Base-by-base conservation (phyloP, 78 protist species). In the Dictyostelium brefeldianum region DNA sequence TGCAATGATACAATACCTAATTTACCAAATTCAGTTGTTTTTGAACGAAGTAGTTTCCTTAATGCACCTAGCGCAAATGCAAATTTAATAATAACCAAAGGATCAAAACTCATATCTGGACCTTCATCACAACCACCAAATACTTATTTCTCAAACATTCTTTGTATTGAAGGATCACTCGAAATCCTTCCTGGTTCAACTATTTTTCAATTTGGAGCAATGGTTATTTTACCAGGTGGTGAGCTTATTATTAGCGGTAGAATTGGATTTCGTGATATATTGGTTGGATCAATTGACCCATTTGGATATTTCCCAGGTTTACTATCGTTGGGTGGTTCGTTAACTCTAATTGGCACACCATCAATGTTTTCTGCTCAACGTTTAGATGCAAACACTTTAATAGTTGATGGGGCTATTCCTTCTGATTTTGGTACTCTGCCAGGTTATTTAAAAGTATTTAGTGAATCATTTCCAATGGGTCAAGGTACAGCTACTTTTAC, bases 201-300 rank as follows among this genome's bases (percentile, higher is more conserved):
- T 11, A 4, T 62, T 62, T 25, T 62, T 59, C 20, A 59, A 22
- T 29, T 62, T n/a, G 70, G 70, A 8, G 70, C 70, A 9, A 25
- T 62, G 22, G n/a, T 62, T 62, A 62, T 62, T 25, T 62, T 62
- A 8, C 70, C 70, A 22, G 70, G 70, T 22, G 70, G 70, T 22
- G 31, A 11, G 27, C 27, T 62, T 25, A 22, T 25, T 62, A n/a
- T 31, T 62, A n/a, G 14, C 12, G n/a, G 43, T 25, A 62, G 36
- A 22, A 62, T 62, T 25, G 27, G 70, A 5, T 62, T 62, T 22
- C n/a, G 8, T 25, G 70, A 62, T 62, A 22, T 62, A 22, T 25
- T 25, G 0, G 22, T 22, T 62, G n/a, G 18, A 62, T 15, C 22
- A 22, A 62, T 62, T 10, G 70, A 62, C 27, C 70, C 70, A 22